Conservation (phyloP, 768 basidiomycete species). For the Brasilioporus rufonigricans region DNA sequence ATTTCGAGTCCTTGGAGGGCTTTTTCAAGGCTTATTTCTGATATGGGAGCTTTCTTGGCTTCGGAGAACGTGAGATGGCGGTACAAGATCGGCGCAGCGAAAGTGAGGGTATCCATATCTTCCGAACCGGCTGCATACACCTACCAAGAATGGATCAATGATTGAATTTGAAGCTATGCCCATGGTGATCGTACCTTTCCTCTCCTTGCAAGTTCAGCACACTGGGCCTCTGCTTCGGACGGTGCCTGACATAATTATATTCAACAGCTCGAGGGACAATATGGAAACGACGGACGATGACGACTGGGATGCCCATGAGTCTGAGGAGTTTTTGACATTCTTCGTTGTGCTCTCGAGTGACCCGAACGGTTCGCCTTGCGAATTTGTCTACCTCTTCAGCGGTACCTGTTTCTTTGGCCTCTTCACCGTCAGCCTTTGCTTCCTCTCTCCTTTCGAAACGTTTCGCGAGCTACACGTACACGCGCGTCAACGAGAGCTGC, state of each 20-base stretch:
- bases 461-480: constrained; percentile 73
- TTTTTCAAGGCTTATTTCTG: constrained; percentile 79
- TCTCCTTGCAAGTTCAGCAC: constrained; percentile 95
- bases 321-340: constrained; percentile 84
- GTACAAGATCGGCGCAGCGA: constrained; percentile 85
- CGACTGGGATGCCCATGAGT: constrained; percentile 96
- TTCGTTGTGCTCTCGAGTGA: constrained; percentile 94
- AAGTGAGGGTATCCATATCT: constrained; percentile 99
- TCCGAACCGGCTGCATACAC: constrained; percentile 98
- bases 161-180: not conserved
- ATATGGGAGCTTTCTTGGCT: constrained; percentile 95
- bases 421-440: constrained; percentile 92
- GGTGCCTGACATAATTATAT: constrained; percentile 65
- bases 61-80: constrained; percentile 98
- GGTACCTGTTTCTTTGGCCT: constrained; percentile 95
- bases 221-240: constrained; percentile 98
- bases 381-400: constrained; percentile 91
- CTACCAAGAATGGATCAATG: constrained; percentile 36
- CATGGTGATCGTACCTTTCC: constrained; percentile 62
- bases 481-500: not conserved
- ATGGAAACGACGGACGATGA: constrained; percentile 59
- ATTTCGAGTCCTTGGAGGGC: constrained; percentile 89
- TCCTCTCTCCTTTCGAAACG: constrained; percentile 90
- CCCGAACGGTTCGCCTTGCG: constrained; percentile 87
- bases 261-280: not conserved